These are phyloP conservation scores for Coemansia sp. DNA, from an alignment of 192 early-diverging fungal genomes.

Conservation along the genomic window DNA sequence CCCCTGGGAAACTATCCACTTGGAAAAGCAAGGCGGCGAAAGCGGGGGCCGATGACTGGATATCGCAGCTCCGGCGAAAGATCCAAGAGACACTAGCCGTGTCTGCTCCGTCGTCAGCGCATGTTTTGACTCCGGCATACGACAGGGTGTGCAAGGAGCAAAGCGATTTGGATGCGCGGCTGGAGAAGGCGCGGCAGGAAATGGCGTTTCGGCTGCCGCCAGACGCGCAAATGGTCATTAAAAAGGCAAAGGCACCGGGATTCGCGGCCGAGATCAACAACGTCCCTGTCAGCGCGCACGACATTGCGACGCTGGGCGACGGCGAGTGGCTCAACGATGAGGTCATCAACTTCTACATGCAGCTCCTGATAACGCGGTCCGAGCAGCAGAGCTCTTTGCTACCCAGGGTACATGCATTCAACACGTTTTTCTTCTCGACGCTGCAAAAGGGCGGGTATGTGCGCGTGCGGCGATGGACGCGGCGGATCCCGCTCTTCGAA, in stretches of 20 bases:
- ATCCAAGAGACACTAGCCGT: conserved; percentile 42
- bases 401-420: conserved; percentile 84
- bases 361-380: conserved; percentile 72
- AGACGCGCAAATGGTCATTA: conserved; percentile 28
- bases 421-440: conserved; percentile 86
- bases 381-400: conserved; percentile 26
- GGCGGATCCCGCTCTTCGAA: conserved; percentile 67
- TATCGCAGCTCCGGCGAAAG: conserved; percentile 38
- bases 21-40: background rate
- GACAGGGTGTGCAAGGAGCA: conserved; percentile 30
- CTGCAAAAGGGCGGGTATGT: conserved; percentile 71
- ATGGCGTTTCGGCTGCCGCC: conserved; percentile 24
- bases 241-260: conserved; percentile 11
- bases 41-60: conserved; percentile 28
- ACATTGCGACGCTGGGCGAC: conserved; percentile 72
- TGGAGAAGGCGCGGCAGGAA: conserved; percentile 25
- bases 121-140: conserved; percentile 34
- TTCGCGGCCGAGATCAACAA: conserved; percentile 53
- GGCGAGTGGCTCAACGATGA: conserved; percentile 95
- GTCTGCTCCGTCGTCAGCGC: background rate
- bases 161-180: conserved; percentile 25
- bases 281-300: conserved; percentile 60
- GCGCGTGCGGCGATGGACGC: conserved; percentile 80
- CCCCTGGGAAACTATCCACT: no score
- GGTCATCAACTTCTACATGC: conserved; percentile 93